Conservation (phyloP, 805 yeast species). For the Wickerhamomyces subpelliculosus region DNA sequence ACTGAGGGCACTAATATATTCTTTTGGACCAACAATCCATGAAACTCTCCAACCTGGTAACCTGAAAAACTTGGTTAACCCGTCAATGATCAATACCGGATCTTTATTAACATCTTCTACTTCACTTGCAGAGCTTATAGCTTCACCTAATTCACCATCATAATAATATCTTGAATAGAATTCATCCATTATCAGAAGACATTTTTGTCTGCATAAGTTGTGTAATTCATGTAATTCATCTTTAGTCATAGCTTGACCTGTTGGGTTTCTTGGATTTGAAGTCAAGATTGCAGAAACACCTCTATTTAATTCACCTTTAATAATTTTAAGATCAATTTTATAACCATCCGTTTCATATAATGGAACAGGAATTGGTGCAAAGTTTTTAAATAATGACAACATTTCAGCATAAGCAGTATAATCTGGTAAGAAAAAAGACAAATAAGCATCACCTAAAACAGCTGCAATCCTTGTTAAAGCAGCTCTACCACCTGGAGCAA, state of each 20-base stretch:
- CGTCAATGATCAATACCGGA: slow-evolving; percentile 54
- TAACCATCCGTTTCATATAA: slow-evolving; percentile 50
- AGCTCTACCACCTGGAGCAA: slow-evolving; percentile 61
- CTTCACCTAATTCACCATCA: slow-evolving; percentile 45
- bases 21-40: slow-evolving; percentile 59
- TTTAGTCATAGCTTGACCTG: slow-evolving; percentile 46
- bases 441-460: slow-evolving; percentile 49
- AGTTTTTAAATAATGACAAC: slow-evolving; percentile 55
- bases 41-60: slow-evolving; percentile 61
- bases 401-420: slow-evolving; percentile 62
- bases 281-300: slow-evolving; percentile 54
- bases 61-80: slow-evolving; percentile 53
- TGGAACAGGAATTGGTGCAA: slow-evolving; percentile 58
- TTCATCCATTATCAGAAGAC: slow-evolving; percentile 58
- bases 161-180: slow-evolving; percentile 55
- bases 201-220: slow-evolving; percentile 41
- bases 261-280: slow-evolving; percentile 58
- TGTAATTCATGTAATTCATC: slow-evolving; percentile 42
- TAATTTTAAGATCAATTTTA: slow-evolving; percentile 44
- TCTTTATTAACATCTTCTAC: slow-evolving; percentile 50
- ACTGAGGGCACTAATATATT: slow-evolving; percentile 45
- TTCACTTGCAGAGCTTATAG: slow-evolving; percentile 42
- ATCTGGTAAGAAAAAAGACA: slow-evolving; percentile 55
- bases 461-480: slow-evolving; percentile 58
- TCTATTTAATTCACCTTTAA: slow-evolving; percentile 44